Base-by-base conservation (phyloP, 2,329 filamentous ascomycete genomes). In the Drechslera avenae region DNA sequence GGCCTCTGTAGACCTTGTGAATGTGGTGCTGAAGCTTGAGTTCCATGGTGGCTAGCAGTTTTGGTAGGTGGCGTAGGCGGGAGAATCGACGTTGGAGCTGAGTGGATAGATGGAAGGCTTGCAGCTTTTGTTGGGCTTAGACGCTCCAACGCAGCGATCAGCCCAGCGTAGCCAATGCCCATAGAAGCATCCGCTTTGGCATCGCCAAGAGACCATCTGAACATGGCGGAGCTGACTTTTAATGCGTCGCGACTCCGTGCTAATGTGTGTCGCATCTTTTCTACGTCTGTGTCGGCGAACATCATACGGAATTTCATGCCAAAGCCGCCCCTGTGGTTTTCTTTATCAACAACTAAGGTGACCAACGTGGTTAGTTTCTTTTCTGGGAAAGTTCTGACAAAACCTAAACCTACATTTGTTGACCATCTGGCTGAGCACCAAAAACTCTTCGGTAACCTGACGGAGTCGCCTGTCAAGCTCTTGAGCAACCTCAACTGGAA, bases 101-200 rank as follows among this genome's bases (percentile, higher is more conserved):
- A 74, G 40, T 49, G 62, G 62, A 59, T 63, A 52, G 37, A 60
- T 52, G 54, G 62, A 33, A 54, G 55, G 46, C 49, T 59, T 12
- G 49, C 21, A 18, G 65, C 47, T 56, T 71, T 62, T 55, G 56
- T 53, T 50, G 57, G 72, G 52, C 63, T 71, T 55, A 83, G 72
- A 47, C 80, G 77, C 36, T 86, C 83, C 9, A 89, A 78, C 3
- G 86, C 86, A 8, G 86, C 85, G 1, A 83, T 82, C 6, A 89
- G 78, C 4, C 85, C 85, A 1, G 85, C 85, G 63, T 87, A 89
- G 35, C 86, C 86, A 37, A 87, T 86, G 14, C 85, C 84, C 34
- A 83, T 79, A 10, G 83, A 79, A 13, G 81, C 80, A 57, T 87
- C 84, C 13, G 82, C 80, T 64, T 81, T 83, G 16, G 78, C 77